Conservation (phyloP, 352 stramenopile species). For the Globisporangium sylvaticum region DNA sequence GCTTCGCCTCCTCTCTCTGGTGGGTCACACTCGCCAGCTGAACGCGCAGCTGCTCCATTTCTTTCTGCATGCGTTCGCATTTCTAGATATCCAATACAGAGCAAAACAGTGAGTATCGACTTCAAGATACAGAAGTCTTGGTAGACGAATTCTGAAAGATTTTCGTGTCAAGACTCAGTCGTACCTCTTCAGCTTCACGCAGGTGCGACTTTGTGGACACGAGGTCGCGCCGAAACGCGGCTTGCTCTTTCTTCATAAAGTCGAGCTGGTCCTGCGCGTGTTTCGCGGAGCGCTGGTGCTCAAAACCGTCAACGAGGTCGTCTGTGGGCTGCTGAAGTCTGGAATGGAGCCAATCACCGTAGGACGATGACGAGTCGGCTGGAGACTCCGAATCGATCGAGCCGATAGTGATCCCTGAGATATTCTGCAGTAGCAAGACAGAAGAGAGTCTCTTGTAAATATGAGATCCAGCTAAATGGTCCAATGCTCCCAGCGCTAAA, state of each 20-base stretch:
- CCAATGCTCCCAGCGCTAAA: not conserved
- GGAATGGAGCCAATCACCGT: constrained; percentile 18
- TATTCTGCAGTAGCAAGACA: not conserved
- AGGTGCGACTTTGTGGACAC: constrained; percentile 47
- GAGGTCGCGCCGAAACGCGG: constrained; percentile 34
- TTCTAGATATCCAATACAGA: constrained; percentile 8
- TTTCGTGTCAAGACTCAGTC: not conserved
- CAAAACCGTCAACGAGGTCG: constrained; percentile 25
- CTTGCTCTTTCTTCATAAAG: constrained; percentile 65
- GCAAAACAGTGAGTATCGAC: not conserved
- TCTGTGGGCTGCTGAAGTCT: constrained; percentile 25
- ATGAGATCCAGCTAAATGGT: not conserved
- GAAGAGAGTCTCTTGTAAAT: not conserved
- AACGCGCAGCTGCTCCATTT: constrained; percentile 27
- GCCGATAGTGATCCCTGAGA: not conserved
- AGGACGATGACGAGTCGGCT: not conserved
- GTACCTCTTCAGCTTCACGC: constrained; percentile 43
- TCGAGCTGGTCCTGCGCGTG: constrained; percentile 57
- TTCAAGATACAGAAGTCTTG: not conserved
- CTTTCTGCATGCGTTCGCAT: constrained; percentile 20
- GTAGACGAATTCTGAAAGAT: not conserved
- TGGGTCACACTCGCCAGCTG: constrained; percentile 33
- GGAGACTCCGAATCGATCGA: not conserved
- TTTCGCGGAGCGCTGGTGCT: constrained; percentile 33
- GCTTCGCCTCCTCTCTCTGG: constrained; percentile 56